Evolutionary conservation across 208 protist species (phyloP).

Genomic region (Leishmania braziliensis): DNA sequence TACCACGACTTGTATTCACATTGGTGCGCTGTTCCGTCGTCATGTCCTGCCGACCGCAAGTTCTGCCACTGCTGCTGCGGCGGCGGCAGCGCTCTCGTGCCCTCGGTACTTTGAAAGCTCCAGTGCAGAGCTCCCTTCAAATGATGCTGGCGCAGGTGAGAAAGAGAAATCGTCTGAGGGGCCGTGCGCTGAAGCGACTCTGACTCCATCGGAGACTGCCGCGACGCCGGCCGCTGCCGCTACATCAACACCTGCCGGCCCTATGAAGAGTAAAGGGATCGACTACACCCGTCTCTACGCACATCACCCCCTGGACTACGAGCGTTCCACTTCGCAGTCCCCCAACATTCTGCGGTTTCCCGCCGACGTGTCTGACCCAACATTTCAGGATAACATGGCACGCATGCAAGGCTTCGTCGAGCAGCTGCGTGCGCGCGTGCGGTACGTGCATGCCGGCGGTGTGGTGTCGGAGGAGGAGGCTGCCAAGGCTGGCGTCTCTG

Average conservation of each 20-base stretch:
- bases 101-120: slow-evolving; percentile 4
- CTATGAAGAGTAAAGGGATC: slow-evolving; percentile 1
- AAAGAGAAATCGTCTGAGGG: not conserved
- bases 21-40: not conserved
- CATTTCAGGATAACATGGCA: slow-evolving; percentile 50
- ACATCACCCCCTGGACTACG: slow-evolving; percentile 53
- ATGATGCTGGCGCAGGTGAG: not conserved
- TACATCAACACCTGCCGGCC: not conserved
- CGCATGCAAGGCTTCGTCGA: slow-evolving; percentile 54
- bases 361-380: slow-evolving; percentile 33
- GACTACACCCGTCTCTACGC: slow-evolving; percentile 39
- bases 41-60: not conserved
- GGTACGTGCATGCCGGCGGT: slow-evolving; percentile 33
- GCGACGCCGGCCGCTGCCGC: not conserved
- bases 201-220: not conserved
- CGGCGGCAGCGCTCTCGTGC: not conserved
- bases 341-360: slow-evolving; percentile 59
- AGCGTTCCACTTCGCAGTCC: slow-evolving; percentile 30
- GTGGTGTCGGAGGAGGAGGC: slow-evolving; percentile 27
- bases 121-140: not conserved
- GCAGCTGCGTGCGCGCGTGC: slow-evolving; percentile 45
- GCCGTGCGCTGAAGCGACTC: not conserved
- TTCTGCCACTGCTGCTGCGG: not conserved
- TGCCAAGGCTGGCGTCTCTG: slow-evolving; percentile 11
- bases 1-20: not conserved